phyloP scores from a whole-genome alignment of 2,329 filamentous ascomycete species.

The Pseudocercospora cruenta region DNA sequence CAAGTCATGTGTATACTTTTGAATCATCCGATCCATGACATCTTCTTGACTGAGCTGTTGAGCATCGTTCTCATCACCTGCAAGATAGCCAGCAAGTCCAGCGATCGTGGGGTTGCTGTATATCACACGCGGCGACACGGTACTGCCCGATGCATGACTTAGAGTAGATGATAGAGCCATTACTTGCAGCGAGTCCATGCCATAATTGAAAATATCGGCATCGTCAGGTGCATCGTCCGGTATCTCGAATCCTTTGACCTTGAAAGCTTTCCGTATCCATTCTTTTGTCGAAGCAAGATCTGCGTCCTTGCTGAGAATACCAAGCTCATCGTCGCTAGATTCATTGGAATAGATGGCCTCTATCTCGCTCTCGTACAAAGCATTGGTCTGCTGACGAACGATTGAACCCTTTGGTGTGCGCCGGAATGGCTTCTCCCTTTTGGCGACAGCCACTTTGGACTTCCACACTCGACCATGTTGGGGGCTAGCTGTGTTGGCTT shows the following conservation, averaged over 20 bases:
- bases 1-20: constrained; percentile 36
- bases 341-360: constrained; percentile 48
- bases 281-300: constrained; percentile 27
- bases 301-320: constrained; percentile 13
- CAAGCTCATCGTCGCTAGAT: constrained; percentile 22
- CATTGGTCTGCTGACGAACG: constrained; percentile 19
- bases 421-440: constrained; percentile 51
- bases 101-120: constrained; percentile 40
- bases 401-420: constrained; percentile 25
- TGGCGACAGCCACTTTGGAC: constrained; percentile 49
- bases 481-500: constrained; percentile 21
- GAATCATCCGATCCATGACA: constrained; percentile 35
- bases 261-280: constrained; percentile 21
- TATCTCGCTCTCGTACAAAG: constrained; percentile 52
- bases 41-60: constrained; percentile 24
- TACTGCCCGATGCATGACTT: constrained; percentile 26
- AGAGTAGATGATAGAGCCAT: constrained; percentile 35
- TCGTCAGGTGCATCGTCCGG: constrained; percentile 29
- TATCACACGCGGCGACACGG: constrained; percentile 37
- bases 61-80: constrained; percentile 11
- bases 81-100: constrained; percentile 30
- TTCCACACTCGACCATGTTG: constrained; percentile 48
- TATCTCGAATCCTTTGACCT: constrained; percentile 22
- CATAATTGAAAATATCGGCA: constrained; percentile 40
- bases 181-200: constrained; percentile 41